Percentiles rank a stretch among this genome's conserved stretches.
Evolutionary conservation across 2,329 filamentous ascomycete species (phyloP).

Genomic region (Alternaria sp.): DNA sequence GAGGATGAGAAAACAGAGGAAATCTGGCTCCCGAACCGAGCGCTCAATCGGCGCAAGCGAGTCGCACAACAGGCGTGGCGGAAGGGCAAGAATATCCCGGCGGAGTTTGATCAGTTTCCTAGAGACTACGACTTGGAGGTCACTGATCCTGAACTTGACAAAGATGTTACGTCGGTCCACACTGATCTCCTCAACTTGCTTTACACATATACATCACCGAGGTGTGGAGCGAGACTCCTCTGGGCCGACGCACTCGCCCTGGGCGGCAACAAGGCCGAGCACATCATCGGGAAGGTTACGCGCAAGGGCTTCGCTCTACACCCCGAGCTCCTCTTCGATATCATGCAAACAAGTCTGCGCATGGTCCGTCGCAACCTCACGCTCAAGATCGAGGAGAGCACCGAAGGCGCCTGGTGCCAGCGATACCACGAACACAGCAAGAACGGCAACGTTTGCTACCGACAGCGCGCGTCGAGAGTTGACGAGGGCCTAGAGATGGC

Average conservation of each 20-base stretch:
- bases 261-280: constrained; percentile 22
- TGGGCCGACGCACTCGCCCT: constrained; percentile 44
- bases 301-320: constrained; percentile 7
- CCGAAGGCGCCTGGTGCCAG: constrained; percentile 37
- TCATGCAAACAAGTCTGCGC: constrained; percentile 35
- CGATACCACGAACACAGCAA: constrained; percentile 41
- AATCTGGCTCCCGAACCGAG: constrained; percentile 26
- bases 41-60: constrained; percentile 1
- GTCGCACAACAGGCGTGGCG: not conserved
- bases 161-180: constrained; percentile 21
- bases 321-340: constrained; percentile 26
- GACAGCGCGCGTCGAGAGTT: constrained; percentile 12
- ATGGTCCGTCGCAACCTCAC: constrained; percentile 31
- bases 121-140: constrained; percentile 13
- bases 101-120: constrained; percentile 11
- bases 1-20: not conserved
- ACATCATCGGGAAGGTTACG: not conserved
- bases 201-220: constrained; percentile 25
- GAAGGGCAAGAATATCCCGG: not conserved
- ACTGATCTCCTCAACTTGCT: constrained; percentile 21
- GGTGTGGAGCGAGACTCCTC: constrained; percentile 34
- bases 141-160: constrained; percentile 15
- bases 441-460: constrained; percentile 31
- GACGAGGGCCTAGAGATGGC: not conserved
- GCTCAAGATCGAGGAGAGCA: constrained; percentile 39